Evolutionary conservation across 2,329 filamentous ascomycete genomes (phyloP).

Genomic region (Fusarium pseudoanthophilum): DNA sequence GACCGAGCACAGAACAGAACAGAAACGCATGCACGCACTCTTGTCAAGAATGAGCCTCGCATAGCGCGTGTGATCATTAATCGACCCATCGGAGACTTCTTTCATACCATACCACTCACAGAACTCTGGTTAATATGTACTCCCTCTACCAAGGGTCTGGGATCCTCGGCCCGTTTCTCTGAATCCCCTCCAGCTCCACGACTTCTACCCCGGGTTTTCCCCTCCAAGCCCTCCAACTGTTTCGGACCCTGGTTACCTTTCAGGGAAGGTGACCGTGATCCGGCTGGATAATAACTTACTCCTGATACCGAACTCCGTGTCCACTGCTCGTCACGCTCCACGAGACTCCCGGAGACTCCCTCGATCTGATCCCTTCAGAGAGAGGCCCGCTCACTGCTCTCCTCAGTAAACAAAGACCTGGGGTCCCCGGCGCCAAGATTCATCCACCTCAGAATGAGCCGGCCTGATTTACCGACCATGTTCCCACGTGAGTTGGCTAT

Average conservation of each 20-base stretch:
- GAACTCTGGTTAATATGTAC: slow-evolving; percentile 25
- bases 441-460: slow-evolving; percentile 20
- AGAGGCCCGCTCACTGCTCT: not conserved
- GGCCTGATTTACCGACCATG: slow-evolving; percentile 19
- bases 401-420: not conserved
- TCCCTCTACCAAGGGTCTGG: slow-evolving; percentile 33
- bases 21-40: not conserved
- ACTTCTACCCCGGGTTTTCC: slow-evolving; percentile 42
- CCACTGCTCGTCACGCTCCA: not conserved
- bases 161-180: slow-evolving; percentile 44
- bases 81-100: slow-evolving; percentile 36
- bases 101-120: slow-evolving; percentile 31
- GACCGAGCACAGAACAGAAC: not conserved
- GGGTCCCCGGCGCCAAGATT: slow-evolving; percentile 20
- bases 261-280: slow-evolving; percentile 32
- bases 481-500: slow-evolving; percentile 21
- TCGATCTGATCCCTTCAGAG: not conserved
- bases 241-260: slow-evolving; percentile 28
- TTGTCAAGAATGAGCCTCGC: slow-evolving; percentile 12
- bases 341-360: not conserved
- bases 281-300: slow-evolving; percentile 15
- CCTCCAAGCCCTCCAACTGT: slow-evolving; percentile 38
- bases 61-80: slow-evolving; percentile 37
- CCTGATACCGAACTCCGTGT: not conserved
- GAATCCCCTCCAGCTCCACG: slow-evolving; percentile 30